Percentiles rank a stretch among this genome's conserved stretches.
Conservation (phyloP, 2,329 filamentous ascomycete genomes). For the Diaporthe longicolla region DNA sequence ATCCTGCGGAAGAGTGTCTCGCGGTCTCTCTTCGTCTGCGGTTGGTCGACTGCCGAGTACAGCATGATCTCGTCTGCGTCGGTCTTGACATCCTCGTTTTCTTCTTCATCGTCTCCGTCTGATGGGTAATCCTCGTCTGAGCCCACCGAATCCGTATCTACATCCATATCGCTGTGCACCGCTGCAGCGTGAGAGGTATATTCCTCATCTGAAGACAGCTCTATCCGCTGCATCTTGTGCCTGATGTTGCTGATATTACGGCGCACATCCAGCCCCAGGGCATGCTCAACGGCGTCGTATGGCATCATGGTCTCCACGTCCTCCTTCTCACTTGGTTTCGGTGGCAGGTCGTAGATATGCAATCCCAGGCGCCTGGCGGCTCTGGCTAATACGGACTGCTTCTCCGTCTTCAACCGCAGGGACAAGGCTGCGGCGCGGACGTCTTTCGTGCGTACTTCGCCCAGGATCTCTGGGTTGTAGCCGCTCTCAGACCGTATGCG, state of each 20-base stretch:
- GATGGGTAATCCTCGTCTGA: constrained; percentile 3
- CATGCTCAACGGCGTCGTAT: constrained; percentile 61
- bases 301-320: constrained; percentile 51
- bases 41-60: constrained; percentile 58
- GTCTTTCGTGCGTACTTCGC: constrained; percentile 59
- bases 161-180: not conserved
- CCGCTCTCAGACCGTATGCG: constrained; percentile 69
- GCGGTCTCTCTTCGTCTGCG: constrained; percentile 53
- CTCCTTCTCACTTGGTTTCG: constrained; percentile 46
- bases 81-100: constrained; percentile 42
- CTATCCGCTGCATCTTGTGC: constrained; percentile 19
- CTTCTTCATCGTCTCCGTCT: constrained; percentile 37
- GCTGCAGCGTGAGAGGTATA: constrained; percentile 21
- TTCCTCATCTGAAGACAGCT: constrained; percentile 21
- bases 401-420: constrained; percentile 58
- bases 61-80: constrained; percentile 61
- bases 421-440: constrained; percentile 65
- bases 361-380: constrained; percentile 65
- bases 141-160: constrained; percentile 12
- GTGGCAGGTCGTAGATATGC: constrained; percentile 58
- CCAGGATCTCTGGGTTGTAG: constrained; percentile 47
- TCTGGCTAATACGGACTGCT: constrained; percentile 61
- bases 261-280: constrained; percentile 48
- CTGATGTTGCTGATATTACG: constrained; percentile 20
- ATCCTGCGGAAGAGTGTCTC: constrained; percentile 56